Conservation (phyloP, 495 filamentous ascomycete genomes). For the Parathielavia hyrcaniae region DNA sequence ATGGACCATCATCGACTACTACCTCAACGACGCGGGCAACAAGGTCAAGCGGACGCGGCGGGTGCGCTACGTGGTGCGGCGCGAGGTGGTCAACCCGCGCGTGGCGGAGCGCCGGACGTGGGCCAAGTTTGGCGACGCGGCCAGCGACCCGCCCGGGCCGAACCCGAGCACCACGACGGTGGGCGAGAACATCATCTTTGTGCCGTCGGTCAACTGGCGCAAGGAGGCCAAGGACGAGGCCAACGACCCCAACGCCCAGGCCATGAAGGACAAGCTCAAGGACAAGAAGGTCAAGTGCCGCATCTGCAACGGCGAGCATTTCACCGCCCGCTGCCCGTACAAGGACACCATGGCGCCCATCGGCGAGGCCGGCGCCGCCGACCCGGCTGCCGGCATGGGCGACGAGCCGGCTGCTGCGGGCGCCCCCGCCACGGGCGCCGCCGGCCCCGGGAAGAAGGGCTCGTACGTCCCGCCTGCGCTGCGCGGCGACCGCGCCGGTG, state of each 20-base stretch:
- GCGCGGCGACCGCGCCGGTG: slow-evolving; percentile 60
- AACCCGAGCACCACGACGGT: slow-evolving; percentile 84
- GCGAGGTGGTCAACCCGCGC: slow-evolving; percentile 90
- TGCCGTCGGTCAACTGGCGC: slow-evolving; percentile 84
- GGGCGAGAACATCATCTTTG: slow-evolving; percentile 96
- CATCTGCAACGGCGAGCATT: slow-evolving; percentile 98
- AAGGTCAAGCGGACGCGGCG: slow-evolving; percentile 93
- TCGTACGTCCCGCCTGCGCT: slow-evolving; percentile 92
- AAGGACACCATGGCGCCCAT: slow-evolving; percentile 61
- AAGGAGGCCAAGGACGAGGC: slow-evolving; percentile 75
- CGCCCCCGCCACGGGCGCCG: slow-evolving; percentile 43
- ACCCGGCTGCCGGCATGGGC: slow-evolving; percentile 49
- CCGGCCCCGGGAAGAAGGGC: slow-evolving; percentile 60
- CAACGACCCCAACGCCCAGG: slow-evolving; percentile 65
- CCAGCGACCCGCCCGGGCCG: slow-evolving; percentile 61
- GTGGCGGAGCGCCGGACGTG: slow-evolving; percentile 88
- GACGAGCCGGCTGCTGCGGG: slow-evolving; percentile 42
- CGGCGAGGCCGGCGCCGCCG: slow-evolving; percentile 46
- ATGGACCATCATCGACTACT: slow-evolving; percentile 87
- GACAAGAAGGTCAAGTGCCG: slow-evolving; percentile 99
- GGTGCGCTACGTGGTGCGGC: slow-evolving; percentile 80
- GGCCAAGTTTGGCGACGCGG: slow-evolving; percentile 76
- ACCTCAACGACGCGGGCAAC: slow-evolving; percentile 85
- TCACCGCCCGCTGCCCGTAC: slow-evolving; percentile 80
- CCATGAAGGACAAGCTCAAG: slow-evolving; percentile 87